Base-by-base conservation (phyloP, 495 filamentous ascomycete genomes). In the Elaphomyces granulatus region DNA sequence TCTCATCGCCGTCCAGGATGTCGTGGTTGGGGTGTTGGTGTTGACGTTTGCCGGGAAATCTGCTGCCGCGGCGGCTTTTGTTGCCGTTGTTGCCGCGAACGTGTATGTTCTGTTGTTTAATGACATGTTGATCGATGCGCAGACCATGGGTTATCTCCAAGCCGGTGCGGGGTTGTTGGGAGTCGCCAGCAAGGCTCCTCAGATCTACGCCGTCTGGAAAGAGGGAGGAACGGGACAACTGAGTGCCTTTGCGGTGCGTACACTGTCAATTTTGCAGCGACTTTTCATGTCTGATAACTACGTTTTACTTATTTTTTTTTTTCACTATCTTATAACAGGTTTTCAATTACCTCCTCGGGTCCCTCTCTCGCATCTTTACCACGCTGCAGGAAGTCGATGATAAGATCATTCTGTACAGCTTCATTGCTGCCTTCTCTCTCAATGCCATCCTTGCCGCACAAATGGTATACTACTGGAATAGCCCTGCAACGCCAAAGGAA, bases 381-480 rank as follows among this genome's bases (percentile, higher is more conserved):
- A 98, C 92, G 2, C 60, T 96, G 36, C 84, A 94, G 51, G 90
- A 98, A 67, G 87, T 95, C 45, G 80, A 90, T 48, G 90, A 98
- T 59, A 82, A 83, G 57, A 67, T 96, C 41, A 95, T 98, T 48
- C 72, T 98, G 12, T 94, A 88, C 56, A 81, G 86, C 16, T 95
- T 90, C 68, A 58, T 95, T 34, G 84, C 83, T 2, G 92, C 82
- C 16, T 94, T 93, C 55, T 61, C 69, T 20, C 74, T 98, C 47
- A 98, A 98, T 62, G 61, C 78, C 45, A 71, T 98, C 40, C 64
- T 96, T 41, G 90, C 85, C 2, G 62, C 64, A 34, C 90, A 98
- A 68, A 94, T 96, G 86, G 56, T 88, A 8, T 94, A 86, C 61
- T 96, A 95, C 66, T 98, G 90, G 90, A 94, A 94, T 50, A 68